Evolutionary conservation across 1,284 basidiomycete species (phyloP).

Genomic region (Coniophora puteana): DNA sequence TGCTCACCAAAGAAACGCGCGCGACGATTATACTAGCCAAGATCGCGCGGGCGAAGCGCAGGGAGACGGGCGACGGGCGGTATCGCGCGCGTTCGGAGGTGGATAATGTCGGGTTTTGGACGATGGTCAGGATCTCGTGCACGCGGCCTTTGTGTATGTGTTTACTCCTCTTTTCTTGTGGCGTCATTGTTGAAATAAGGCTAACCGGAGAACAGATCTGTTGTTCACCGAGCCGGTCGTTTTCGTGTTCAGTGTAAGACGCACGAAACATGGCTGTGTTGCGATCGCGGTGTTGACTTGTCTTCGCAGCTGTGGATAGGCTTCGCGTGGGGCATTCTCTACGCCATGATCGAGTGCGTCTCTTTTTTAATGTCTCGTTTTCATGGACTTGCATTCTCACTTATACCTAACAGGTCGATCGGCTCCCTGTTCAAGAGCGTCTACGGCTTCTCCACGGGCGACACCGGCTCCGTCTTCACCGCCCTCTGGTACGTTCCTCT

Average conservation of each 20-base stretch:
- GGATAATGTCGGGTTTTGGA: conserved; percentile 50
- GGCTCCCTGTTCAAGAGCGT: conserved; percentile 46
- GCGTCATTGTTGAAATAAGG: not conserved
- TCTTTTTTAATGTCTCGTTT: not conserved
- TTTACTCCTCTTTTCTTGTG: conserved; percentile 6
- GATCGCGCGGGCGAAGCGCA: conserved; percentile 57
- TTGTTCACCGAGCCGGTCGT: conserved; percentile 77
- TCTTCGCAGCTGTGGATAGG: conserved; percentile 63
- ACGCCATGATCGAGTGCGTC: conserved; percentile 60
- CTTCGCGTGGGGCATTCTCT: conserved; percentile 77
- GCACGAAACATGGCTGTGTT: conserved; percentile 1
- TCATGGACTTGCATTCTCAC: not conserved
- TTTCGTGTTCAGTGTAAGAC: conserved; percentile 61
- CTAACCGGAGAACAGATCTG: conserved; percentile 37
- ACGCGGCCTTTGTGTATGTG: conserved; percentile 64
- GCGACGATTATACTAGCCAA: conserved; percentile 56
- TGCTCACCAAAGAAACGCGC: conserved; percentile 63
- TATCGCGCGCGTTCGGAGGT: conserved; percentile 66
- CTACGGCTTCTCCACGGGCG: conserved; percentile 63
- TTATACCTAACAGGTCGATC: not conserved
- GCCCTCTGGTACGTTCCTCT: conserved; percentile 48
- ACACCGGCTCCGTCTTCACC: conserved; percentile 61
- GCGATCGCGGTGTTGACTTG: not conserved
- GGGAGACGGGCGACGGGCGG: conserved; percentile 54
- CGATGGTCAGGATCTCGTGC: conserved; percentile 61